Base-by-base conservation (phyloP, 257 asterid genomes). In the Nicotiana noctiflora region DNA sequence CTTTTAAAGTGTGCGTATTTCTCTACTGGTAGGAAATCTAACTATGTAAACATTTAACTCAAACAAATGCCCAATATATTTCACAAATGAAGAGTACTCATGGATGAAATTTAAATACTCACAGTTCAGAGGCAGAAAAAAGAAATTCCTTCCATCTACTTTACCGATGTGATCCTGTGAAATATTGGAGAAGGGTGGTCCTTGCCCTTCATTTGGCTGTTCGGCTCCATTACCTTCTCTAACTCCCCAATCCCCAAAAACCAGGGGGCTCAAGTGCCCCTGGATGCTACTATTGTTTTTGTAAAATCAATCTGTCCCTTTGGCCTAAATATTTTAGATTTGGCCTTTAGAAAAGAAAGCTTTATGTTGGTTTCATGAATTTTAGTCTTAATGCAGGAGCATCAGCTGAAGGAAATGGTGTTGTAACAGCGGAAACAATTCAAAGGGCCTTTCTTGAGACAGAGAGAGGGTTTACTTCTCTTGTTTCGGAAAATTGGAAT, bases 401-500 rank as follows among this genome's bases (percentile, higher is more conserved):
- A 81, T 77, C 81, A 79, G 86, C 79, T 62, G 75, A 79, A 66
- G 76, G 80, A 34, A 81, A 80, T 44, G 85, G 88, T 70, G 85
- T 64, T 52, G 83, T 83, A 68, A 86, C 86, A 8, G 80, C 81
- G 23, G 86, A 86, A 62, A 83, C 79, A 29, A 86, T 86, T 34
- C 61, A 59, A 77, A 81, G 85, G 60, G 88, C 88, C 18, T 86
- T 83, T 83, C 83, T 46, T 12, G 86, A 83, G 75, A 86, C 86
- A 29, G 88, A 86, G 75, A 83, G 85, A 72, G 83, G 76, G 13
- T 86, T 86, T 76, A 83, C 88, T 31, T 52, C 81, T 83, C 79
- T 83, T 40, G 88, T 83, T 72, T 83, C 86, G 0, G 88, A 86
- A 51, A 61, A 67, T 55, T 83, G 86, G 86, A 79, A 77, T 32